Percentiles rank a stretch among this genome's conserved stretches.
Conservation (phyloP, 2,329 filamentous ascomycete species). For the Gyromitra esculenta region DNA sequence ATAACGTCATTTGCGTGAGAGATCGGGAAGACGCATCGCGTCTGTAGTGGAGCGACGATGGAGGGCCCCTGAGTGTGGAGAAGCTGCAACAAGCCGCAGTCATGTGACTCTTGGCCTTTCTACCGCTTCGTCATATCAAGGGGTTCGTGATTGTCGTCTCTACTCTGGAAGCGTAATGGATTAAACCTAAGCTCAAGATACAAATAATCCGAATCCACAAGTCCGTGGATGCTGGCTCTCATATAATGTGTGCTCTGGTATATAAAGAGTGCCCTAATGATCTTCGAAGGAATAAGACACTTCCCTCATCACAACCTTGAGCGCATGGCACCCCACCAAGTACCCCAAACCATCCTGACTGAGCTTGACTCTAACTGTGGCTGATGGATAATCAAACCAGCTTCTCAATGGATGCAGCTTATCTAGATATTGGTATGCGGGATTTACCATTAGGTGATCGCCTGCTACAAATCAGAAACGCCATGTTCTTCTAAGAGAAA, state of each 20-base stretch:
- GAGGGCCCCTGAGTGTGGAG: neutral
- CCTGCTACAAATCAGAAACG: neutral
- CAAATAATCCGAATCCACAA: neutral
- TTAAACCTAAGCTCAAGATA: neutral
- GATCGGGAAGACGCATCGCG: slow-evolving; percentile 25
- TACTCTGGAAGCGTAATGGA: neutral
- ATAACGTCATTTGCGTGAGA: slow-evolving; percentile 30
- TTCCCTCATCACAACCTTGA: too few species aligned
- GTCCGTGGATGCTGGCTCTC: neutral
- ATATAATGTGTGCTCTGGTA: neutral
- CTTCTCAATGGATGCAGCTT: neutral
- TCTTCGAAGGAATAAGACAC: too few species aligned
- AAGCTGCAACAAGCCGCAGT: neutral
- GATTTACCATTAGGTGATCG: neutral
- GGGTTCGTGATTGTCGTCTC: neutral
- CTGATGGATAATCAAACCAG: neutral
- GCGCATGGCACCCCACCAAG: too few species aligned
- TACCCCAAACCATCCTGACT: neutral
- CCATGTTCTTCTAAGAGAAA: neutral
- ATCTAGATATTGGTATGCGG: neutral
- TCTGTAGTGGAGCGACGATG: neutral
- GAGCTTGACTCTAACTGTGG: neutral
- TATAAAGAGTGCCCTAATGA: neutral
- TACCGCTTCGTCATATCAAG: neutral
- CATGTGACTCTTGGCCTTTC: neutral